Evolutionary conservation across 805 yeast genomes (phyloP), one percentile per base, ranked within the genome.

Genomic region (Groenewaldozyma tartarivorans): DNA sequence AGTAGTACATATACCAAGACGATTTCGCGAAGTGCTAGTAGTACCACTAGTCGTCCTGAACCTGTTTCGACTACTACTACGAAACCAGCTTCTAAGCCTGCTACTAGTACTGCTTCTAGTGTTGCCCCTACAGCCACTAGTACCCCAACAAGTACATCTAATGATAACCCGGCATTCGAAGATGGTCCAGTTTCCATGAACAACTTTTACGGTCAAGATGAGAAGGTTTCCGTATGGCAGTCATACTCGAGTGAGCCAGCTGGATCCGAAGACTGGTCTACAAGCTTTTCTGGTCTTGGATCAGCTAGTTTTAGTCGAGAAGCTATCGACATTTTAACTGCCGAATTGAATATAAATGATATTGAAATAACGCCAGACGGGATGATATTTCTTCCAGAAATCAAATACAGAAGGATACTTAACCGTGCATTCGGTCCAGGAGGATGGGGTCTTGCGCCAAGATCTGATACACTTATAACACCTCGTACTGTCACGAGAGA

Each of bases 351-450:
- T 0, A 69, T 74, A 4, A 70, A 71, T 20, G 96, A 90, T 51
- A 77, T 92, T 39, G 98, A 92, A 58, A 81, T 92, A 49, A 92
- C 90, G 46, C 97, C 97, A 1, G 98, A 92, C 59, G 97, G 97
- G 13, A 66, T 92, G 38, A 61, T 92, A 5, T 92, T 85, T 54
- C 66, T 92, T 35, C 98, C 98, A 0, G 98, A 92, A 59, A 92
- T 92, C 63, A 90, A 90, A 58, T 92, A 92, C 58, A 74, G 98
- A 49, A 72, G 98, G 35, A 80, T 88, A 18, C 63, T 92, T 49
- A 90, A 90, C 62, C 70, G 71, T 30, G 94, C 97, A 0, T 90
- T 92, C 67, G 98, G 98, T 3, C 96, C 98, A 4, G 98, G 98
- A 20, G 96, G 94, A 1, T 92, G 98, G 98, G 97, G 97, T 1